phyloP scores from a whole-genome alignment of 768 basidiomycete genomes.

The Kondoa malvinella region DNA sequence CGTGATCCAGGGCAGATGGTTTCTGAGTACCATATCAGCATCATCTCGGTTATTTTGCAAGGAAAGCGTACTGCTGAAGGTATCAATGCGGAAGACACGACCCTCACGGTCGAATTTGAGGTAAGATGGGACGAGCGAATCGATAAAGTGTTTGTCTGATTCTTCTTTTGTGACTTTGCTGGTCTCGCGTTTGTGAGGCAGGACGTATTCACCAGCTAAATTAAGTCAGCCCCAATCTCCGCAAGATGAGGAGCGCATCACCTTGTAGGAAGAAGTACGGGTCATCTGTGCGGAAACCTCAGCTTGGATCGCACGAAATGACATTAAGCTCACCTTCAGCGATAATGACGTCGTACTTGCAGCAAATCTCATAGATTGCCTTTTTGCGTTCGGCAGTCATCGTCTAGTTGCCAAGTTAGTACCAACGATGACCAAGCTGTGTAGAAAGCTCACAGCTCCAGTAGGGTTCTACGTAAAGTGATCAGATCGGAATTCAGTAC shows the following conservation, averaged over 20 bases:
- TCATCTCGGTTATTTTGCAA: background rate
- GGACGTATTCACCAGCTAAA: background rate
- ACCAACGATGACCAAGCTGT: background rate
- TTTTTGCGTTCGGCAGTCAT: conserved; percentile 56
- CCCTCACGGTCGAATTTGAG: conserved; percentile 57
- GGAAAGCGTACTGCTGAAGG: conserved; percentile 49
- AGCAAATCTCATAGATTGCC: conserved; percentile 63
- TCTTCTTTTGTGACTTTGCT: conserved; percentile 3
- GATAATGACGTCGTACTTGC: conserved; percentile 45
- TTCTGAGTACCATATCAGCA: background rate
- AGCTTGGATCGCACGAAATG: too few relatives aligned
- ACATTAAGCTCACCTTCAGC: conserved; percentile 35
- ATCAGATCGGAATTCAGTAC: too few relatives aligned
- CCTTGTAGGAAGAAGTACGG: conserved; percentile 29
- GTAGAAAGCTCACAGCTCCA: conserved; percentile 42
- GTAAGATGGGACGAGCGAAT: conserved; percentile 28
- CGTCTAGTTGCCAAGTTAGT: background rate
- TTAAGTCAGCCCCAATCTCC: too few relatives aligned
- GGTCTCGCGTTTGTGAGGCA: background rate
- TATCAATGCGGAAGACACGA: conserved; percentile 65
- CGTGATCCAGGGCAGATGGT: conserved; percentile 41
- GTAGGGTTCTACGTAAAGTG: too few relatives aligned
- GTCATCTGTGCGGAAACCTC: background rate
- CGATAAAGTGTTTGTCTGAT: conserved; percentile 20
- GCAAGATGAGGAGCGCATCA: conserved; percentile 16